Percentiles rank a stretch among this genome's conserved stretches.
Conservation (phyloP, 106 monocot species). For the Agapanthus africanus region DNA sequence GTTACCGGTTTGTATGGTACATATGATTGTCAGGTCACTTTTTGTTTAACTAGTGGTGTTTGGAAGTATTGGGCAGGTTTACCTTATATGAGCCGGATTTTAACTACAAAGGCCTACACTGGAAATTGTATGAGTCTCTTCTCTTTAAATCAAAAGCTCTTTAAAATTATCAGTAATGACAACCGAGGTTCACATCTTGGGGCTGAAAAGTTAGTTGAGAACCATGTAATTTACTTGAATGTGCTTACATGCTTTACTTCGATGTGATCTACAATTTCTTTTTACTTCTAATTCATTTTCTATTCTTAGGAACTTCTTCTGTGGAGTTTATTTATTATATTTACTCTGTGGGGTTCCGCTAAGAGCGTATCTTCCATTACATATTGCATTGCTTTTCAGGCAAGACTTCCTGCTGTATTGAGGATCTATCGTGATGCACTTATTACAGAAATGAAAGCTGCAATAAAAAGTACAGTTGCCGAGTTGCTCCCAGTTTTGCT, state of each 20-base stretch:
- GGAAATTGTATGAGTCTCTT: background rate
- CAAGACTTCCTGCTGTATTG: conserved; percentile 78
- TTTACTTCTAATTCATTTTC: background rate
- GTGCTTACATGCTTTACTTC: background rate
- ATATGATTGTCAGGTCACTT: background rate
- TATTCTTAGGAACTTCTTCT: background rate
- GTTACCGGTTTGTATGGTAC: no score
- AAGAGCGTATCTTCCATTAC: background rate
- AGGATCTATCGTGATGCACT: conserved; percentile 87
- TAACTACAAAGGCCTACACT: background rate
- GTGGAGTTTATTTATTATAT: no score
- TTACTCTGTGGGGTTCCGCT: background rate
- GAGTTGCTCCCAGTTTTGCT: conserved; percentile 79
- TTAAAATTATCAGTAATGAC: background rate
- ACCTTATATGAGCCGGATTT: background rate
- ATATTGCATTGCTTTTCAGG: conserved; percentile 34
- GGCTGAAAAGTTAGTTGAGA: background rate
- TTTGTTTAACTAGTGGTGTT: background rate
- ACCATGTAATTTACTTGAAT: background rate
- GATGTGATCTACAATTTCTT: background rate
- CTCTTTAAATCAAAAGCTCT: background rate
- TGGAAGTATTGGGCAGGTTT: no score
- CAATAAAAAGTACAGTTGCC: conserved; percentile 92
- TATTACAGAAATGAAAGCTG: conserved; percentile 84
- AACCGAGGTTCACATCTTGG: background rate